Base-by-base conservation (phyloP, 225 moss, liverwort and hornwort species). In the Sphagnum tenellum region DNA sequence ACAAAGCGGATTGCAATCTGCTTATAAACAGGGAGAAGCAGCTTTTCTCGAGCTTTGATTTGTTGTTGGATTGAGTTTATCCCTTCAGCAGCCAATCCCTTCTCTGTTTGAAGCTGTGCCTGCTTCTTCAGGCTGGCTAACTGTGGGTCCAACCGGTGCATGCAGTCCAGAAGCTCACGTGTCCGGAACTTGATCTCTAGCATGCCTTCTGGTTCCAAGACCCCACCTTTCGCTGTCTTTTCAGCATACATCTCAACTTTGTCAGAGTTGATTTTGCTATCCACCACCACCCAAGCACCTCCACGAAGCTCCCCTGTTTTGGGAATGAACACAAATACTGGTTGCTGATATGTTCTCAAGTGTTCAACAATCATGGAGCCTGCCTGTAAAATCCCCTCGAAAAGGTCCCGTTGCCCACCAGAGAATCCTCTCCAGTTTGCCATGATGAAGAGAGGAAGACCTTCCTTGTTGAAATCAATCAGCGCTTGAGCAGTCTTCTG, bases 221-320 rank as follows among this genome's bases (percentile, higher is more conserved):
- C 95, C 2, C 95, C 95, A 29, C 92, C 95, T 56, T 76, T 73
- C 0, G 95, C 86, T 0, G 81, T 96, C 47, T 59, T 71, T 63
- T 96, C 95, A 0, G 95, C 95, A 8, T 96, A 96, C 95, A 96
- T 92, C 72, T 96, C 95, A 57, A 96, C 92, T 70, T 92, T 92
- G 5, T 92, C 81, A 7, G 73, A 49, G 60, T 96, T 96, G 69
- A 96, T 96, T 70, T 92, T 92, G 69, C 95, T 96, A 70, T 96
- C 95, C 70, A 96, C 89, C 65, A 96, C 95, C 66, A 96, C 95
- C 95, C 95, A 96, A 50, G 95, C 95, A 0, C 95, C 95, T 5
- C 95, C 95, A 46, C 95, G 83, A 12, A 96, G 86, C 74, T 96
- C 95, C 5, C 95, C 95, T 0, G 86, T 88, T 58, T 96, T 96